These are phyloP conservation scores for Mortierella sp. DNA, from an alignment of 371 early-diverging fungal species.

Conservation along the genomic window DNA sequence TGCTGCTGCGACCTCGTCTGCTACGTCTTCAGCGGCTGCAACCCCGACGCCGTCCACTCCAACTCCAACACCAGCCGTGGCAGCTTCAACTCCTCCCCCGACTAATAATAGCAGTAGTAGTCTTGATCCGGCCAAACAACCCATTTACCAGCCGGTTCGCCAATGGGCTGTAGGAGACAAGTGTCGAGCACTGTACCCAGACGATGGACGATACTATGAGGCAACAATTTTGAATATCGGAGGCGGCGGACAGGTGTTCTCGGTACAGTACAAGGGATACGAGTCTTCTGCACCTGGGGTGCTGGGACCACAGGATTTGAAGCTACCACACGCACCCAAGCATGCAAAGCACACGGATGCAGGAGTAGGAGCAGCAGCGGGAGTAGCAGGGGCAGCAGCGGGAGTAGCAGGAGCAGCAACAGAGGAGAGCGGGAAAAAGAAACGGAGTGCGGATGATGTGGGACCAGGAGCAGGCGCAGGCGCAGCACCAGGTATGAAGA, in stretches of 20 bases:
- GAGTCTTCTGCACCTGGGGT: constrained; percentile 65
- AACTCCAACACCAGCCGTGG: no score
- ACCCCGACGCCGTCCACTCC: not conserved
- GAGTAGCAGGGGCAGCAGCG: constrained; percentile 27
- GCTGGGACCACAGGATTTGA: constrained; percentile 63
- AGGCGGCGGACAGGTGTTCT: constrained; percentile 70
- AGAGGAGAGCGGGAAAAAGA: constrained; percentile 5
- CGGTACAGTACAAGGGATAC: constrained; percentile 80
- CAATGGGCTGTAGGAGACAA: constrained; percentile 67
- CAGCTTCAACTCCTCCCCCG: constrained; percentile 6
- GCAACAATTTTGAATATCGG: constrained; percentile 77
- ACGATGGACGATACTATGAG: constrained; percentile 78
- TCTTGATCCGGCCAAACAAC: constrained; percentile 21
- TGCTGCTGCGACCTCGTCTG: not conserved
- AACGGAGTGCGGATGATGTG: constrained; percentile 31
- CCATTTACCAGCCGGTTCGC: constrained; percentile 40
- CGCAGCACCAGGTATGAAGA: constrained; percentile 14
- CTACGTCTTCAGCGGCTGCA: not conserved
- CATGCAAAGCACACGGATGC: constrained; percentile 40
- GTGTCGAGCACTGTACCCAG: constrained; percentile 73
- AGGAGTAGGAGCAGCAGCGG: constrained; percentile 8
- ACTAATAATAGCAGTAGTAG: not conserved
- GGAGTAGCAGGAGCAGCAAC: constrained; percentile 13
- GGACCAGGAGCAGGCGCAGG: constrained; percentile 29
- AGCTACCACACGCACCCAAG: constrained; percentile 47